Evolutionary conservation across 495 filamentous ascomycete species (phyloP).

Genomic region (Oleoguttula mirabilis): DNA sequence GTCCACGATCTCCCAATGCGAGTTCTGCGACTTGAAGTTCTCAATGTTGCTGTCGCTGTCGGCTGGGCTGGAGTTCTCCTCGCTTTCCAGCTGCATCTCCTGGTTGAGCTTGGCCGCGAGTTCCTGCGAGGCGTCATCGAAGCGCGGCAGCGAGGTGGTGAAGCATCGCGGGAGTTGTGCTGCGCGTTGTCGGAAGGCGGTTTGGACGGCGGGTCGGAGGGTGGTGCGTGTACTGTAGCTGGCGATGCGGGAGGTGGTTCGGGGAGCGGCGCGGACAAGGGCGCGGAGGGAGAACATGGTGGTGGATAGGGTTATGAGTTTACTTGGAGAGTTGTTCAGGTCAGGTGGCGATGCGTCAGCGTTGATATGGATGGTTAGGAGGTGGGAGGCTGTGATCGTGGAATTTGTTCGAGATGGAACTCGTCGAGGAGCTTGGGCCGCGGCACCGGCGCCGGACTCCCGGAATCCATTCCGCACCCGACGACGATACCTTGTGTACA

Average conservation of each 20-base stretch:
- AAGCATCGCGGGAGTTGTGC: conserved; percentile 6
- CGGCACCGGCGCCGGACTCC: too few species aligned
- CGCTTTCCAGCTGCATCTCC: conserved; percentile 57
- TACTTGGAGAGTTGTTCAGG: too few species aligned
- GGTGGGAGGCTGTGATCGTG: too few species aligned
- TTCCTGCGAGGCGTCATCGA: conserved; percentile 48
- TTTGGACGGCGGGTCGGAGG: background rate
- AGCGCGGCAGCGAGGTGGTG: conserved; percentile 7
- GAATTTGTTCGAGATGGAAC: too few species aligned
- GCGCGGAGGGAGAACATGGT: conserved; percentile 19
- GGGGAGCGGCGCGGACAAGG: conserved; percentile 15
- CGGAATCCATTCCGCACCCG: too few species aligned
- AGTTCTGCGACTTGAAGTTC: conserved; percentile 60
- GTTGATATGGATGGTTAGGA: too few species aligned
- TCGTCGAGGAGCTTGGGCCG: too few species aligned
- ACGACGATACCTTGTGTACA: too few species aligned
- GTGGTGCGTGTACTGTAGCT: background rate
- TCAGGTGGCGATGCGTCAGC: too few species aligned
- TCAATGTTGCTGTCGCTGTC: conserved; percentile 50
- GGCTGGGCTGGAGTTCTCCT: conserved; percentile 36
- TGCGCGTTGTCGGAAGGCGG: background rate
- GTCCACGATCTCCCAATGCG: conserved; percentile 63
- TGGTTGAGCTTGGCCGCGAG: conserved; percentile 65
- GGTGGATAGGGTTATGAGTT: too few species aligned
- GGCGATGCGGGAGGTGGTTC: conserved; percentile 6